Conservation (phyloP, 345 rosid species). For the Heritiera fomes region DNA sequence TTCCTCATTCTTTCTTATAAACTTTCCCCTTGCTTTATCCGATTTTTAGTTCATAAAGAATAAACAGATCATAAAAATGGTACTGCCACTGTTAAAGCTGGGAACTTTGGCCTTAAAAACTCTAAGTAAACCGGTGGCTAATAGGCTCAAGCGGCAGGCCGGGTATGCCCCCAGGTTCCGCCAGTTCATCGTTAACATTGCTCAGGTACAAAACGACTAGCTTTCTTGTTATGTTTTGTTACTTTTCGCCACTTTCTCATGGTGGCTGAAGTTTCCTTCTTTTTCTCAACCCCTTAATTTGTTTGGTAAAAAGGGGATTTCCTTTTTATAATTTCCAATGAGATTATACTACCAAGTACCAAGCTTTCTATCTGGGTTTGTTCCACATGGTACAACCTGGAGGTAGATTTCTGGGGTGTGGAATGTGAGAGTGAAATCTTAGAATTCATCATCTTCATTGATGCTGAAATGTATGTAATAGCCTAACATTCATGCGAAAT, state of each 20-base stretch:
- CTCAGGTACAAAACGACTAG: conserved; percentile 14
- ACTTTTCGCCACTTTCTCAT: neutral
- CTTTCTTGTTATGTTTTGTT: neutral
- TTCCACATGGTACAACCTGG: no score
- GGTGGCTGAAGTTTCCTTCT: neutral
- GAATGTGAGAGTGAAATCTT: neutral
- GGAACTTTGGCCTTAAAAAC: conserved; percentile 28
- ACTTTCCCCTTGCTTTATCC: neutral
- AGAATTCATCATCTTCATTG: neutral
- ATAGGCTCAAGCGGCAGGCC: conserved; percentile 21
- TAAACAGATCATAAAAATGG: conserved; percentile 16
- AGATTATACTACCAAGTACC: neutral
- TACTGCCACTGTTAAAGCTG: conserved; percentile 22
- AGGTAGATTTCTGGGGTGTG: no score
- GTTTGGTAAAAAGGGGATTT: neutral
- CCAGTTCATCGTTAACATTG: conserved; percentile 48
- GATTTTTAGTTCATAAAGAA: neutral
- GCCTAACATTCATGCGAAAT: neutral
- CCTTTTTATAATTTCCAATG: neutral
- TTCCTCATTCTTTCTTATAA: neutral
- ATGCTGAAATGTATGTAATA: neutral
- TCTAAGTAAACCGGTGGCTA: conserved; percentile 22
- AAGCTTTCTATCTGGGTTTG: no score
- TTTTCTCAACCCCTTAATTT: neutral
- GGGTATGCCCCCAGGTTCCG: conserved; percentile 36